Percentiles rank a stretch among this genome's conserved stretches.
Evolutionary conservation across 2,329 filamentous ascomycete species (phyloP).

Genomic region (Ceratocystiopsis brevicomis): DNA sequence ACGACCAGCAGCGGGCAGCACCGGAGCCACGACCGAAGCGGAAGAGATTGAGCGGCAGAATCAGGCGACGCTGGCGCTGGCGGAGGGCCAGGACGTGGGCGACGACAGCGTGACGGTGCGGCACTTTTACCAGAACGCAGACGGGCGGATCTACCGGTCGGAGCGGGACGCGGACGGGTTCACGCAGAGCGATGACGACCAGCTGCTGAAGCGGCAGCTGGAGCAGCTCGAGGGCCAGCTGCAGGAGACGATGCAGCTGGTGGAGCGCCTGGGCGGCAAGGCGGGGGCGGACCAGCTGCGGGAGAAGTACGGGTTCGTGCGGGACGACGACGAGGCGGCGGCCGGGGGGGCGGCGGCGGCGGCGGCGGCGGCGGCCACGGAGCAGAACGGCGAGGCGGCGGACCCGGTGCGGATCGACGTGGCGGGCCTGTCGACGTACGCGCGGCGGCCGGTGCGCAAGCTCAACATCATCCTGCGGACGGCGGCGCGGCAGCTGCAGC

Average conservation of each 20-base stretch:
- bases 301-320: conserved; percentile 1
- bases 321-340: too few relatives aligned
- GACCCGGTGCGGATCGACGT: conserved; percentile 7
- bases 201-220: conserved; percentile 23
- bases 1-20: not conserved
- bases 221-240: conserved; percentile 17
- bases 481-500: conserved; percentile 18
- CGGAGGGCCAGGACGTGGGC: conserved; percentile 3
- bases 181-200: conserved; percentile 20
- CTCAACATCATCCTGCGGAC: conserved; percentile 15
- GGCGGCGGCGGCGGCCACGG: conserved; percentile 3
- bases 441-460: conserved; percentile 10
- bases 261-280: conserved; percentile 10
- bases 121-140: conserved; percentile 29
- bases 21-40: not conserved
- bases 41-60: too few relatives aligned
- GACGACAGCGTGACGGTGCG: conserved; percentile 16
- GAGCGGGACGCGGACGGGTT: conserved; percentile 8
- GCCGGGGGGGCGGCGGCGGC: too few relatives aligned
- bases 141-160: conserved; percentile 14
- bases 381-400: not conserved
- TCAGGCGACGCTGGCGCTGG: not conserved
- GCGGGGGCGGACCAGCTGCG: conserved; percentile 4
- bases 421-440: conserved; percentile 9
- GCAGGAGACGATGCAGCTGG: conserved; percentile 10